These are phyloP conservation scores for Lipomyces sp. DNA, from an alignment of 805 yeast genomes.

Conservation along the genomic window DNA sequence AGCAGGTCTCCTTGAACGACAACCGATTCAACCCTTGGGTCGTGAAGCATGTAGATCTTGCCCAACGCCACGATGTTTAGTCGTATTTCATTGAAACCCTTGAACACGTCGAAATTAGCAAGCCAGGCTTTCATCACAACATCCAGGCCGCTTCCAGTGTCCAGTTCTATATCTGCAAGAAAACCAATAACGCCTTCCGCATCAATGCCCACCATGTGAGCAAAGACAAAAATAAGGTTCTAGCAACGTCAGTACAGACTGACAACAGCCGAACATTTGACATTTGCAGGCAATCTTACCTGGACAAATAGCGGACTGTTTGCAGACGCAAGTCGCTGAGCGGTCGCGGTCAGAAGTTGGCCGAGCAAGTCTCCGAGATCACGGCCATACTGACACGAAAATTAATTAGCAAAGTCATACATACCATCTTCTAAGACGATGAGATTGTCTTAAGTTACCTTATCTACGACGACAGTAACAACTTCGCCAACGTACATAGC, in stretches of 20 bases:
- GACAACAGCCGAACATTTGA: background rate
- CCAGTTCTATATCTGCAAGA: slow-evolving; percentile 41
- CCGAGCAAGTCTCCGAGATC: slow-evolving; percentile 42
- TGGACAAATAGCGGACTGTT: slow-evolving; percentile 71
- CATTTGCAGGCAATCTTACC: too few species aligned
- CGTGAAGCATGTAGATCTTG: slow-evolving; percentile 58
- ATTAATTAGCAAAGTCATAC: background rate
- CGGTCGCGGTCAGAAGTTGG: slow-evolving; percentile 70
- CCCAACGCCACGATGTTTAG: slow-evolving; percentile 67
- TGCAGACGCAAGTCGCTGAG: slow-evolving; percentile 61
- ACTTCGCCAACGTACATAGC: slow-evolving; percentile 74
- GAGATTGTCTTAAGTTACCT: slow-evolving; percentile 23
- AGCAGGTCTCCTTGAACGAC: slow-evolving; percentile 73
- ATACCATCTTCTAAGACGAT: background rate
- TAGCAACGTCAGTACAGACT: background rate
- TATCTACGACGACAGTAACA: slow-evolving; percentile 56
- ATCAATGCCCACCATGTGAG: slow-evolving; percentile 62
- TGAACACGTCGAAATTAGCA: slow-evolving; percentile 69
- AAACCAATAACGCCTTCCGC: slow-evolving; percentile 63
- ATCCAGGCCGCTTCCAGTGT: slow-evolving; percentile 45
- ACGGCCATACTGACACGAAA: slow-evolving; percentile 36
- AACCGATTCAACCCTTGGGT: slow-evolving; percentile 49
- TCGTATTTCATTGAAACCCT: slow-evolving; percentile 72
- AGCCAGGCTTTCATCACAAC: slow-evolving; percentile 77
- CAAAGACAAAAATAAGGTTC: slow-evolving; percentile 70